Percentiles rank a stretch among this genome's conserved stretches.
phyloP scores from a whole-genome alignment of 495 filamentous ascomycete species.

The Podospora australis region DNA sequence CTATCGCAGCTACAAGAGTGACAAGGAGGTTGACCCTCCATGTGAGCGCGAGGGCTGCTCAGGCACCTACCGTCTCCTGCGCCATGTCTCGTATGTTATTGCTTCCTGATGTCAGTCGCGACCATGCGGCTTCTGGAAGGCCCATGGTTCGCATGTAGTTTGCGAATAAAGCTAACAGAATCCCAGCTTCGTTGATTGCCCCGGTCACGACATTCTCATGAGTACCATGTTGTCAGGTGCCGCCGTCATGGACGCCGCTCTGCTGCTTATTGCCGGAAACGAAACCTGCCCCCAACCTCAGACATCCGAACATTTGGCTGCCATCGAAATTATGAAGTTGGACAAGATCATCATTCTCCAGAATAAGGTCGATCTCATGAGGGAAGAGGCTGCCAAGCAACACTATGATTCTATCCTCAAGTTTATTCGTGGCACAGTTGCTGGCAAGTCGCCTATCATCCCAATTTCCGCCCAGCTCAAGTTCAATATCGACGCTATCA shows the following conservation, averaged over 20 bases:
- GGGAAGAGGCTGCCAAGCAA: slow-evolving; percentile 81
- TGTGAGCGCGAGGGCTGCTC: slow-evolving; percentile 89
- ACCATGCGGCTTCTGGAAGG: no score
- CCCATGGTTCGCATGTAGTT: no score
- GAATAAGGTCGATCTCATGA: slow-evolving; percentile 98
- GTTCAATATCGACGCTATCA: slow-evolving; percentile 98
- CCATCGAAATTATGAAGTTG: slow-evolving; percentile 98
- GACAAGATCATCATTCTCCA: slow-evolving; percentile 98
- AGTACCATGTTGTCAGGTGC: slow-evolving; percentile 99
- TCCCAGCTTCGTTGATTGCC: slow-evolving; percentile 91
- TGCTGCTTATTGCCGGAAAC: slow-evolving; percentile 95
- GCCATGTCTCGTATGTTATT: slow-evolving; percentile 78
- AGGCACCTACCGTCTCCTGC: slow-evolving; percentile 74
- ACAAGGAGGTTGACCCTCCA: slow-evolving; percentile 92
- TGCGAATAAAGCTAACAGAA: slow-evolving; percentile 6
- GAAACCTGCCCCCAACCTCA: slow-evolving; percentile 99
- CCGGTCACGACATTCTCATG: slow-evolving; percentile 99
- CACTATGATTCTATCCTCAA: slow-evolving; percentile 95
- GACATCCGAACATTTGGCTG: slow-evolving; percentile 95
- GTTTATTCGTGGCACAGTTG: slow-evolving; percentile 95
- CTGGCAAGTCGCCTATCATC: slow-evolving; percentile 91
- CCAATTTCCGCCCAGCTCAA: slow-evolving; percentile 98
- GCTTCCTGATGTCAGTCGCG: background rate
- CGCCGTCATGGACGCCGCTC: slow-evolving; percentile 97
- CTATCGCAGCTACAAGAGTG: slow-evolving; percentile 95